These are phyloP conservation scores for Tylopilus plumbeoviolaceoides DNA, from an alignment of 768 basidiomycete species.

Conservation along the genomic window DNA sequence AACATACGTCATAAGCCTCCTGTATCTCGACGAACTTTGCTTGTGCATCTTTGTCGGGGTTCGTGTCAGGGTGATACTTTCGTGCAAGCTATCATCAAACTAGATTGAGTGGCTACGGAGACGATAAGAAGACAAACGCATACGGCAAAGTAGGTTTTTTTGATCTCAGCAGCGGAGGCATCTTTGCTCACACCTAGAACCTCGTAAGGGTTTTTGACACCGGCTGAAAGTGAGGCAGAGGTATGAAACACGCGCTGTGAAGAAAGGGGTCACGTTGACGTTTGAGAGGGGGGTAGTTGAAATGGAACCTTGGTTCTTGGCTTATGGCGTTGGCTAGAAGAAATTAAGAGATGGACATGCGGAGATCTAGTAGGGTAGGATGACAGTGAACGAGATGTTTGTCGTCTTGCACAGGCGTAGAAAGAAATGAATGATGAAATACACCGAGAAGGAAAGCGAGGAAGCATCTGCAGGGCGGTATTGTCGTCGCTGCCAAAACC, in stretches of 20 bases:
- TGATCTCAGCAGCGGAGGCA: conserved; percentile 83
- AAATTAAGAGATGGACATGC: conserved; percentile 20
- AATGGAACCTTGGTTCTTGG: conserved; percentile 39
- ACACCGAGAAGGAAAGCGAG: conserved; percentile 45
- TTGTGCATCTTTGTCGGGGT: conserved; percentile 85
- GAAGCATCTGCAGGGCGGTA: conserved; percentile 43
- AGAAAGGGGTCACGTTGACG: conserved; percentile 18
- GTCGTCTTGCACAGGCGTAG: conserved; percentile 50
- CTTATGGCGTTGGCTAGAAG: conserved; percentile 17
- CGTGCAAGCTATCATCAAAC: conserved; percentile 74
- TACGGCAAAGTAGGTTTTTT: conserved; percentile 96
- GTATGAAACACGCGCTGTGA: conserved; percentile 74
- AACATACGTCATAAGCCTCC: conserved; percentile 88
- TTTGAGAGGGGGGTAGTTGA: conserved; percentile 2
- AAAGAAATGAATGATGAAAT: conserved; percentile 53
- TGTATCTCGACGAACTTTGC: conserved; percentile 97
- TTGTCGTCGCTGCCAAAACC: not conserved
- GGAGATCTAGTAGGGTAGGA: conserved; percentile 37
- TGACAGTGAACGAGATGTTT: conserved; percentile 33
- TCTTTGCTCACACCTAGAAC: conserved; percentile 87
- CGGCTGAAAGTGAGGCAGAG: conserved; percentile 46
- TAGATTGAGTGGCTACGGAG: conserved; percentile 13
- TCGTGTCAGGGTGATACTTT: conserved; percentile 97
- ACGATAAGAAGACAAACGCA: conserved; percentile 27
- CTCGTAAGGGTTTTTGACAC: conserved; percentile 82